Conservation (phyloP, 768 basidiomycete genomes). For the Mycena epipterygia region DNA sequence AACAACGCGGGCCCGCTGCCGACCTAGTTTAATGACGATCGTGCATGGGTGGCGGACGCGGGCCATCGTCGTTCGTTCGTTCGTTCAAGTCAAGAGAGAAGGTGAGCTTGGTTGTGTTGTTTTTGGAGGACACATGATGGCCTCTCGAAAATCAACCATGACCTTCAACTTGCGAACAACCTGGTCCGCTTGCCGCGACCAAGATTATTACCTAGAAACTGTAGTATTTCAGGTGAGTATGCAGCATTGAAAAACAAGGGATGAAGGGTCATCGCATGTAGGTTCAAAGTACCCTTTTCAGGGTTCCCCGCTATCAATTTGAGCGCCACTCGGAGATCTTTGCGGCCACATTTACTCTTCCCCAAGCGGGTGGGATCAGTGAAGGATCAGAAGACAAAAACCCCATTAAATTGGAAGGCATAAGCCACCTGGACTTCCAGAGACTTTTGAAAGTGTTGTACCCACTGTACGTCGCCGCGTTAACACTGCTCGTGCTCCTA, state of each 20-base stretch:
- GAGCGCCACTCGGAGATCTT: constrained; percentile 40
- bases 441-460: constrained; percentile 41
- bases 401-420: constrained; percentile 43
- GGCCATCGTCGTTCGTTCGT: constrained; percentile 29
- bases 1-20: constrained; percentile 15
- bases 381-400: constrained; percentile 44
- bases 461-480: constrained; percentile 37
- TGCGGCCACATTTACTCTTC: constrained; percentile 39
- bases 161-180: background rate
- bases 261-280: constrained; percentile 14
- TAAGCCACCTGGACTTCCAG: constrained; percentile 41
- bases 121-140: background rate
- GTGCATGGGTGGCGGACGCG: constrained; percentile 62
- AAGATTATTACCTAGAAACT: constrained; percentile 29
- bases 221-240: constrained; percentile 33
- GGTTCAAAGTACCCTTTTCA: constrained; percentile 48
- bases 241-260: no score
- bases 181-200: background rate
- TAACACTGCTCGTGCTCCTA: no score
- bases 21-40: constrained; percentile 91
- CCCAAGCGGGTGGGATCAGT: constrained; percentile 9
- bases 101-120: background rate
- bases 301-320: constrained; percentile 43
- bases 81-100: constrained; percentile 11
- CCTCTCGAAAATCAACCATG: background rate